Percentiles rank a stretch among this genome's conserved stretches.
phyloP scores from a whole-genome alignment of 1,139 yeast species.

The Protomyces arabidopsidicola region DNA sequence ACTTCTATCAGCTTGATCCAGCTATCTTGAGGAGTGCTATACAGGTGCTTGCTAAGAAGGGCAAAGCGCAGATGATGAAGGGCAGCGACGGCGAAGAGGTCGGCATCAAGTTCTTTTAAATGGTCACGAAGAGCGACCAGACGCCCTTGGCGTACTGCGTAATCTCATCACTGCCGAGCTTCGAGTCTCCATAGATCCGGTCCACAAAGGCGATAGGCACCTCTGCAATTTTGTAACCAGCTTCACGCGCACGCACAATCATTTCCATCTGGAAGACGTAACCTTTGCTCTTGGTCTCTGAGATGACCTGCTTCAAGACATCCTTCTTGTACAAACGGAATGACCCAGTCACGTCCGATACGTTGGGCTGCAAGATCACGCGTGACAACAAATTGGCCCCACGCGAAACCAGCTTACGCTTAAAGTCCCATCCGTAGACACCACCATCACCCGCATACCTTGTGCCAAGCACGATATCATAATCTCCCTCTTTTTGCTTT shows the following conservation, averaged over 20 bases:
- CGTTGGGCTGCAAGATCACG: slow-evolving; percentile 65
- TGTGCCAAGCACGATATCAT: slow-evolving; percentile 80
- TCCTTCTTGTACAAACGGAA: slow-evolving; percentile 72
- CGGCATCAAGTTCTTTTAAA: slow-evolving; percentile 53
- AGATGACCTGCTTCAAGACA: slow-evolving; percentile 62
- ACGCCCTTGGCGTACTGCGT: slow-evolving; percentile 26
- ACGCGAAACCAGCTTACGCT: slow-evolving; percentile 71
- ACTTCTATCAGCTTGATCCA: slow-evolving; percentile 61
- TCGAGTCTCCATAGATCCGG: slow-evolving; percentile 73
- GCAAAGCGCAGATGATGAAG: slow-evolving; percentile 61
- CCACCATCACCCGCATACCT: slow-evolving; percentile 80
- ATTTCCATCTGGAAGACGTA: slow-evolving; percentile 82
- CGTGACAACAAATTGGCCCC: slow-evolving; percentile 80
- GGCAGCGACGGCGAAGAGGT: slow-evolving; percentile 56
- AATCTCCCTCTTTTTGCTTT: slow-evolving; percentile 60
- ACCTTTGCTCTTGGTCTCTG: slow-evolving; percentile 69
- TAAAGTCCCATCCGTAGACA: slow-evolving; percentile 80
- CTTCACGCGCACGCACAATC: slow-evolving; percentile 75
- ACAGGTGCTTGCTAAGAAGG: slow-evolving; percentile 58
- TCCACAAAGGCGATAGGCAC: slow-evolving; percentile 78
- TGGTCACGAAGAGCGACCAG: slow-evolving; percentile 21
- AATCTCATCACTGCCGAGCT: slow-evolving; percentile 70
- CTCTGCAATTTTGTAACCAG: slow-evolving; percentile 69
- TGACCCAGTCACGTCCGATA: slow-evolving; percentile 74
- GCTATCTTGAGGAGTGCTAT: slow-evolving; percentile 53